A percentile compares a stretch with the other conserved stretches of the same genome.
These are phyloP conservation scores for Mucor piriformis DNA, from an alignment of 371 early-diverging fungal genomes.

Conservation along the genomic window DNA sequence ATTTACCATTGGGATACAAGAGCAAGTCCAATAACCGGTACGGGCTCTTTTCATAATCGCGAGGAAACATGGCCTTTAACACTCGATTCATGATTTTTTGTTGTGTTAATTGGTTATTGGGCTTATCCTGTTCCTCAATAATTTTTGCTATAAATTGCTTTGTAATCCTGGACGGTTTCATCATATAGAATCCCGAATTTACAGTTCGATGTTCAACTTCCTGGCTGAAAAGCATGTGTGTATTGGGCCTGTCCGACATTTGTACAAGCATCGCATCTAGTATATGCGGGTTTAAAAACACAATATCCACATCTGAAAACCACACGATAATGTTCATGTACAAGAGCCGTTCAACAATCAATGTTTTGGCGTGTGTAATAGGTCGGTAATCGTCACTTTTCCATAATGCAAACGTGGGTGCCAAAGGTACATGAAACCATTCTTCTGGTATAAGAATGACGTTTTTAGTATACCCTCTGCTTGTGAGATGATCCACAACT, in stretches of 20 bases:
- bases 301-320: conserved; percentile 57
- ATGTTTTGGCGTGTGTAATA: conserved; percentile 39
- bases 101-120: conserved; percentile 47
- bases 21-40: conserved; percentile 42
- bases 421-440: conserved; percentile 35
- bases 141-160: conserved; percentile 45
- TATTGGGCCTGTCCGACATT: conserved; percentile 30
- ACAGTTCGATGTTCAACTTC: conserved; percentile 44
- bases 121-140: conserved; percentile 42
- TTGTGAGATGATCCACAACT: conserved; percentile 21
- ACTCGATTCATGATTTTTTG: conserved; percentile 50
- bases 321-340: conserved; percentile 42
- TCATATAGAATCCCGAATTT: conserved; percentile 52
- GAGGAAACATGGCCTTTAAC: conserved; percentile 34
- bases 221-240: conserved; percentile 43
- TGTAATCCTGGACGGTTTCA: conserved; percentile 47
- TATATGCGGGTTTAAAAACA: conserved; percentile 38
- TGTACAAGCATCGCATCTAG: conserved; percentile 41
- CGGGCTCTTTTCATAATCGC: conserved; percentile 37
- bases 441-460: conserved; percentile 33
- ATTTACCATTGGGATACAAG: conserved; percentile 49
- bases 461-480: conserved; percentile 27
- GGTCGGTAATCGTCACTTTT: conserved; percentile 29
- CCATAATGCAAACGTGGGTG: conserved; percentile 31
- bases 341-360: conserved; percentile 39